Evolutionary conservation across 2,329 filamentous ascomycete genomes (phyloP).

Genomic region (Exophiala phaeomuriformis): DNA sequence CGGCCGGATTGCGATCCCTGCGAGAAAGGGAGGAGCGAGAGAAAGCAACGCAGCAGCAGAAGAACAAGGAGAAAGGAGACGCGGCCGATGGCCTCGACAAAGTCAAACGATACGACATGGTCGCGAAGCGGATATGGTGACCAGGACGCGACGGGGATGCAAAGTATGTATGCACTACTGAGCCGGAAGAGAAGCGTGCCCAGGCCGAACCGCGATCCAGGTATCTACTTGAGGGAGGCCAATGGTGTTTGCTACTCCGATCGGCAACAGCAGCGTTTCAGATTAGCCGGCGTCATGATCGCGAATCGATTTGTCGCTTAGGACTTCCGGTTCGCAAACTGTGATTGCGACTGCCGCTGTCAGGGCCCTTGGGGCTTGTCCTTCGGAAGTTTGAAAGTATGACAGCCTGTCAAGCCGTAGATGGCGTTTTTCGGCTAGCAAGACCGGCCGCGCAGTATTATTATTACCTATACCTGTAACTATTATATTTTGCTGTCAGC

Average conservation of each 20-base stretch:
- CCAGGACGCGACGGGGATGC: background rate
- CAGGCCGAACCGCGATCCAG: no score
- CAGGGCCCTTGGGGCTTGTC: background rate
- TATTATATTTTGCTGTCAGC: no score
- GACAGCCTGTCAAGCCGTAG: background rate
- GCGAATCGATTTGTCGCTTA: no score
- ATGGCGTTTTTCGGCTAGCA: no score
- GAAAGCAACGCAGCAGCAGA: slow-evolving; percentile 47
- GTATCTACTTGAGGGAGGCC: no score
- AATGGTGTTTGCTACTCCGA: background rate
- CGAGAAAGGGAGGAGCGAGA: slow-evolving; percentile 58
- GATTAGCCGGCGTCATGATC: background rate
- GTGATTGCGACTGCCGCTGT: background rate
- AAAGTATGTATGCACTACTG: background rate
- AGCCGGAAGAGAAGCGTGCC: background rate
- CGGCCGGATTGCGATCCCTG: slow-evolving; percentile 58
- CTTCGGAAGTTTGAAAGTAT: background rate
- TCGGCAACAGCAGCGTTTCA: background rate
- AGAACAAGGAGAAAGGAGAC: slow-evolving; percentile 53
- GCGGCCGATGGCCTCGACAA: slow-evolving; percentile 53
- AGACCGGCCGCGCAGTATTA: no score
- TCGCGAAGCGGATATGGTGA: slow-evolving; percentile 92
- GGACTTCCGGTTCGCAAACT: no score
- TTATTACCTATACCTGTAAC: no score
- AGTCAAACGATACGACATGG: slow-evolving; percentile 84